Base-by-base conservation (phyloP, 2,329 filamentous ascomycete species). In the Elsinoe australis region DNA sequence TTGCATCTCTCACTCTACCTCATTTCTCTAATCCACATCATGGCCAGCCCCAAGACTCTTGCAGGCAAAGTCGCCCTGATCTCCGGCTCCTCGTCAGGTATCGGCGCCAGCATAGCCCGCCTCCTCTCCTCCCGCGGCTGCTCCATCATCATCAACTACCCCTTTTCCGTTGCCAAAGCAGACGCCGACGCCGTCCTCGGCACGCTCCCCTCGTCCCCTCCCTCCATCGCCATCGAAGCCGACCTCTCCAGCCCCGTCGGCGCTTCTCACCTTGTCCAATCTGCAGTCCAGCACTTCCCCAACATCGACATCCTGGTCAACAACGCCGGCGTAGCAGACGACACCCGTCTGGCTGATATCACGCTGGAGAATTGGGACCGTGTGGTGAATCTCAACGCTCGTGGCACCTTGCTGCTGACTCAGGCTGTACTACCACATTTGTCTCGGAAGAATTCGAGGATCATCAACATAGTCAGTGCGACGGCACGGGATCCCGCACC, bases 61-160 rank as follows among this genome's bases (percentile, higher is more conserved):
- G 9, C 18, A 8, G 48, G 41, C 28, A 50, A 46, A 26, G 38
- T 50, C 10, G 48, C 48, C 15, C 18, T 50, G 2, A 15, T 47
- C 6, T 35, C 39, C 8, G 69, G 69, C 24, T 66, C 63, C 22
- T 62, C 57, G 42, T 65, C 62, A 17, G 71, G 71, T 36, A 71
- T 73, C 49, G 71, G 71, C n/a, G 60, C 63, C 6, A 68, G 68
- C 26, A 69, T 72, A 19, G 68, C 66, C 3, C 24, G 70, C 71
- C 36, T 26, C 42, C 61, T 73, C 2, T 62, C 69, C 10, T 61
- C 64, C 32, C 67, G 67, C 12, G 72, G 72, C 34, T 71, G 71
- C 26, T 64, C 63, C 34, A 61, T 74, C 7, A 68, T 72, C 5
- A 59, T 75, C 58, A 75, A 72, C 61, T 76, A 75, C 56, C 67